A percentile compares a stretch with the other conserved stretches of the same genome.
Evolutionary conservation across 2,329 filamentous ascomycete species (phyloP).

Genomic region (Pseudocercospora fijiensis): DNA sequence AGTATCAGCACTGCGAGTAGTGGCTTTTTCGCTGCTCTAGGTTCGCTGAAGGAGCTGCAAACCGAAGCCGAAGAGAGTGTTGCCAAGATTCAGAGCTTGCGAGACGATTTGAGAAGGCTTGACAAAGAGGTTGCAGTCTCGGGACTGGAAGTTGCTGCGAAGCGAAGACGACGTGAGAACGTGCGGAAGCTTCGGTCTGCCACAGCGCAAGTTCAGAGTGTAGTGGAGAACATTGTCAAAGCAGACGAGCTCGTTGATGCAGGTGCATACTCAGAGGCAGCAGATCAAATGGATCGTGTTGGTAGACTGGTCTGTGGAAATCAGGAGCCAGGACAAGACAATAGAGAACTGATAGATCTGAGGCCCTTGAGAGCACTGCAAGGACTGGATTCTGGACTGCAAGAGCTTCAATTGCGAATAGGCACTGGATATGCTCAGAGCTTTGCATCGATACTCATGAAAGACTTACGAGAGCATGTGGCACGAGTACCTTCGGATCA

Average conservation of each 20-base stretch:
- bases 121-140: slow-evolving; percentile 84
- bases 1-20: slow-evolving; percentile 95
- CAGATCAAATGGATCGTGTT: slow-evolving; percentile 72
- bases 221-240: slow-evolving; percentile 70
- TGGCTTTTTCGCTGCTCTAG: slow-evolving; percentile 92
- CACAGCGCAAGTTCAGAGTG: slow-evolving; percentile 75
- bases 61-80: slow-evolving; percentile 91
- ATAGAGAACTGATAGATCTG: slow-evolving; percentile 61
- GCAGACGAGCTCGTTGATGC: slow-evolving; percentile 81
- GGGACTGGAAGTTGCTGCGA: slow-evolving; percentile 80
- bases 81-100: slow-evolving; percentile 74
- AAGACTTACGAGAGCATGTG: slow-evolving; percentile 77
- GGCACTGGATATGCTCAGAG: slow-evolving; percentile 82
- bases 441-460: slow-evolving; percentile 74
- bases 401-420: slow-evolving; percentile 72
- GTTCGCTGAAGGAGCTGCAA: slow-evolving; percentile 85
- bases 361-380: slow-evolving; percentile 75
- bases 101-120: slow-evolving; percentile 74
- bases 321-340: slow-evolving; percentile 43
- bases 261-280: slow-evolving; percentile 77
- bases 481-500: slow-evolving; percentile 68
- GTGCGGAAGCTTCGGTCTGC: slow-evolving; percentile 77
- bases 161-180: slow-evolving; percentile 80
- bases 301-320: slow-evolving; percentile 80
- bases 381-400: slow-evolving; percentile 74